Evolutionary conservation across 805 yeast species (phyloP), one percentile per base, ranked within the genome.

Genomic region (Yarrowia phangngaensis): DNA sequence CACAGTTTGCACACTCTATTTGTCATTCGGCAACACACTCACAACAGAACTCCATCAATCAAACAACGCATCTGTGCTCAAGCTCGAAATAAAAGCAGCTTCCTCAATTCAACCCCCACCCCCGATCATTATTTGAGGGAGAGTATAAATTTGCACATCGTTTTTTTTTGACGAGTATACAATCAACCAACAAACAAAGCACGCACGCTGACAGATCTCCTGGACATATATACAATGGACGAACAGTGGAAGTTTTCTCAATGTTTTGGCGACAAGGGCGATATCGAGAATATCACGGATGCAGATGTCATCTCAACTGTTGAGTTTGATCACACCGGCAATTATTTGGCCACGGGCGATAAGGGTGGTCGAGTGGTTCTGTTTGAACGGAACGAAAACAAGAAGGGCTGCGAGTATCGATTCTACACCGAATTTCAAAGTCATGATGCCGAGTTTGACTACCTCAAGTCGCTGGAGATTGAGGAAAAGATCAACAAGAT

Each of bases 181-280:
- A n/a, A n/a, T n/a, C n/a, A n/a, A n/a, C n/a, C n/a, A n/a, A n/a
- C n/a, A n/a, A n/a, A n/a, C n/a, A n/a, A n/a, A n/a, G n/a, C n/a
- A n/a, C n/a, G n/a, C n/a, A n/a, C n/a, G n/a, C n/a, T n/a, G n/a
- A n/a, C n/a, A n/a, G n/a, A n/a, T n/a, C n/a, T n/a, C n/a, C n/a
- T n/a, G n/a, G n/a, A n/a, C n/a, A n/a, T n/a, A n/a, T n/a, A n/a
- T n/a, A n/a, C 23, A 12, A 40, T 41, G 48, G 48, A 41, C 48
- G 35, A 70, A 50, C 64, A 71, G 52, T 82, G 90, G 90, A 87
- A 86, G 66, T 89, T 89, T 65, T 84, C 95, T 58, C 97, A 89
- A 67, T 92, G 99, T 66, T 92, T 92, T 73, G 99, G 99, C 55
- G 98, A 92, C 67, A 92, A 94, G 66, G 95, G 95, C 38, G 99